Percentiles rank a stretch among this genome's conserved stretches.
Conservation (phyloP, 2,329 filamentous ascomycete genomes). For the Elsinoe perseae region DNA sequence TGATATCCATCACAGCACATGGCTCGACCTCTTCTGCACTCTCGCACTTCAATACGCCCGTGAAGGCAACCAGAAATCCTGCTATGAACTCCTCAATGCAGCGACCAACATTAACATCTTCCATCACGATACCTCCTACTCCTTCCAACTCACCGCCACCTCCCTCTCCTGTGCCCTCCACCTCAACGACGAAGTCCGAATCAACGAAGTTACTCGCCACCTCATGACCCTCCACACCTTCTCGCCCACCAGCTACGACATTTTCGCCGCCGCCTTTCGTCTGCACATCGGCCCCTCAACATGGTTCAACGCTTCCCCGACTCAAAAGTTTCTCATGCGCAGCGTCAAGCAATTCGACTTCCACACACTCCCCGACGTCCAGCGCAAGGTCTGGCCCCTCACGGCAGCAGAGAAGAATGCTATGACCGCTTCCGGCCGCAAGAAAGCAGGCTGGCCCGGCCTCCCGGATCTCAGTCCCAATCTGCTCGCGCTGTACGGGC, state of each 20-base stretch:
- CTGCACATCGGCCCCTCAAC: conserved; percentile 64
- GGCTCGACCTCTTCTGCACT: conserved; percentile 85
- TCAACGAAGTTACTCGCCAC: conserved; percentile 67
- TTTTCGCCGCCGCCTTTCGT: conserved; percentile 71
- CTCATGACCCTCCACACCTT: conserved; percentile 78
- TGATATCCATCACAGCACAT: conserved; percentile 71
- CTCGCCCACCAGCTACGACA: conserved; percentile 71
- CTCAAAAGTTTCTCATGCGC: conserved; percentile 83
- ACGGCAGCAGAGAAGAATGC: conserved; percentile 32
- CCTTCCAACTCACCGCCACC: conserved; percentile 24
- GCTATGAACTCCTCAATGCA: conserved; percentile 72
- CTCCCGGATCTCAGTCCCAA: conserved; percentile 60
- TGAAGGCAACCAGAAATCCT: conserved; percentile 57
- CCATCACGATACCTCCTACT: conserved; percentile 45
- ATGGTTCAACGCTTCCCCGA: conserved; percentile 72
- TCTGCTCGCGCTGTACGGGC: conserved; percentile 79
- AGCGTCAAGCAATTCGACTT: conserved; percentile 88
- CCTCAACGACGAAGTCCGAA: conserved; percentile 67
- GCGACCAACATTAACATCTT: conserved; percentile 75
- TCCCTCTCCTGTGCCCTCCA: conserved; percentile 64
- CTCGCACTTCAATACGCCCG: conserved; percentile 72
- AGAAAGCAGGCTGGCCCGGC: conserved; percentile 19
- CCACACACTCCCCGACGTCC: conserved; percentile 48
- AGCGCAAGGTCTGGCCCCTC: conserved; percentile 39
- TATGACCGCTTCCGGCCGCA: conserved; percentile 34